Evolutionary conservation across 164 flowering plant species (phyloP).

Genomic region (Cinnamomum micranthum): DNA sequence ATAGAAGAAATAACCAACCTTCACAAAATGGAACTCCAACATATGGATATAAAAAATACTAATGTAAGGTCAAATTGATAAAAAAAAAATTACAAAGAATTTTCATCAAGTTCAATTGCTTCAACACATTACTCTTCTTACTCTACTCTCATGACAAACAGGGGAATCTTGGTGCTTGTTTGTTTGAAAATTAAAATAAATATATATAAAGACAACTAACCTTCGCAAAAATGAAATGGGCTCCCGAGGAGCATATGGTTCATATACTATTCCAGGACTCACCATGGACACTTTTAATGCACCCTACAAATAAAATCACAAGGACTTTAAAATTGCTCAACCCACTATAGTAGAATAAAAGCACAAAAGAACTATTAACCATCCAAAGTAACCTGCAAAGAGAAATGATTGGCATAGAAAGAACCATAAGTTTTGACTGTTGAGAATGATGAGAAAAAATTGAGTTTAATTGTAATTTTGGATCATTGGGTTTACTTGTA

Average conservation of each 20-base stretch:
- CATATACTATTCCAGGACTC: conserved; percentile 90
- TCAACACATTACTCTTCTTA: not conserved
- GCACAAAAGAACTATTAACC: not conserved
- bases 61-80: too few relatives aligned
- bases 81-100: not conserved
- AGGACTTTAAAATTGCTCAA: not conserved
- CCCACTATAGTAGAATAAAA: not conserved
- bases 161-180: not conserved
- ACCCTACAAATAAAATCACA: conserved; percentile 41
- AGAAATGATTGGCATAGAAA: too few relatives aligned
- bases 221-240: conserved; percentile 71
- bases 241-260: conserved; percentile 82
- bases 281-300: conserved; percentile 55
- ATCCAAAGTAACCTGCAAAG: not conserved
- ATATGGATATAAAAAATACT: too few relatives aligned
- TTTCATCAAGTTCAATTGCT: not conserved
- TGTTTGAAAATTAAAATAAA: not conserved
- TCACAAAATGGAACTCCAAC: conserved; percentile 45
- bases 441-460: too few relatives aligned
- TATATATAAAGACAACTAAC: conserved; percentile 29
- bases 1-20: conserved; percentile 43
- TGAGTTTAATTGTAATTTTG: too few relatives aligned
- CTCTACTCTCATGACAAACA: not conserved
- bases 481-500: too few relatives aligned
- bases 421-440: too few relatives aligned